Percentiles rank a stretch among this genome's conserved stretches.
Conservation (phyloP, 2,329 filamentous ascomycete species). For the Hortaea sp. region DNA sequence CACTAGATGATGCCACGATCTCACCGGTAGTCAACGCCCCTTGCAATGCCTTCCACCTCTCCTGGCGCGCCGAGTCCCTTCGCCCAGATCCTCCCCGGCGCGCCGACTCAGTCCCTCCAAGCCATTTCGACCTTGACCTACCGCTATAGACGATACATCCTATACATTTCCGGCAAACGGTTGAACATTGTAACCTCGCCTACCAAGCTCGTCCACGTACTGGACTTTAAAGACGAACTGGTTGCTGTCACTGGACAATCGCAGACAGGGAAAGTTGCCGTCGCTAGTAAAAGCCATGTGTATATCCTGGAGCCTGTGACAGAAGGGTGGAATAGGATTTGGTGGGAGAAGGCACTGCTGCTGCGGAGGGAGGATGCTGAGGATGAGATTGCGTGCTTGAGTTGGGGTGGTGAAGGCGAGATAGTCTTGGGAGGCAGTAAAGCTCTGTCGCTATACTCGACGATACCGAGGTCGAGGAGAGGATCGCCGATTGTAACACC, state of each 20-base stretch:
- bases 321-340: conserved; percentile 65
- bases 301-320: conserved; percentile 71
- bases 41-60: conserved; percentile 21
- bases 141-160: conserved; percentile 62
- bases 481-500: conserved; percentile 13
- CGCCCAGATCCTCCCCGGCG: conserved; percentile 58
- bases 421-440: conserved; percentile 62
- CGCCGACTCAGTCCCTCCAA: conserved; percentile 68
- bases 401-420: conserved; percentile 82
- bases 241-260: conserved; percentile 76
- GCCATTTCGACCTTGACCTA: conserved; percentile 65
- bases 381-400: conserved; percentile 51
- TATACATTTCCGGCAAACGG: conserved; percentile 82
- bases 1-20: background rate
- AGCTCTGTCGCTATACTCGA: conserved; percentile 62
- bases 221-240: conserved; percentile 48
- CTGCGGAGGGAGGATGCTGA: conserved; percentile 39
- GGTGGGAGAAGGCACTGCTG: conserved; percentile 54
- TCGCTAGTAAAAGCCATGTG: conserved; percentile 55
- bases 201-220: conserved; percentile 71
- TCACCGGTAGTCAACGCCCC: background rate
- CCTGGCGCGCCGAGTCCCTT: conserved; percentile 11
- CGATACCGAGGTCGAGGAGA: conserved; percentile 24
- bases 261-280: conserved; percentile 72
- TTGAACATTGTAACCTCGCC: conserved; percentile 72